Conservation (phyloP, 2,329 filamentous ascomycete species). For the Stemphylium lycopersici region DNA sequence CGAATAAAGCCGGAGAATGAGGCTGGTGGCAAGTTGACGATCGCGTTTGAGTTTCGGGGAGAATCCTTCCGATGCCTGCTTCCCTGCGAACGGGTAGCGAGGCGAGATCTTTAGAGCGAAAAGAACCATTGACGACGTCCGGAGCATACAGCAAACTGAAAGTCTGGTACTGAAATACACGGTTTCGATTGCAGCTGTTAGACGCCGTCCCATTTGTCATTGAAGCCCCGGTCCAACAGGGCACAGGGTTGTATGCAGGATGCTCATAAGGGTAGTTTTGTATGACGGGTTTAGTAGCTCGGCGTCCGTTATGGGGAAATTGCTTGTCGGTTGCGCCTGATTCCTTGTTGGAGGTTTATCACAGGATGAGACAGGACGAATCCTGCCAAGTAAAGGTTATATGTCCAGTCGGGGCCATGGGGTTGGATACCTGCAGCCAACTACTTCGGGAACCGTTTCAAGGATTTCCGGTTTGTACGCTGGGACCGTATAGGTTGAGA, state of each 20-base stretch:
- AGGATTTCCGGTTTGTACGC: conserved; percentile 19
- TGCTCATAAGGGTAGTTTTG: conserved; percentile 20
- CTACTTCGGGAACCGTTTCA: conserved; percentile 25
- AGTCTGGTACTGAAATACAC: conserved; percentile 15
- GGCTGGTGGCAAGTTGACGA: conserved; percentile 6
- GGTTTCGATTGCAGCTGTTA: conserved; percentile 8
- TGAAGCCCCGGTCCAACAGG: conserved; percentile 12
- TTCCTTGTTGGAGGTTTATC: conserved; percentile 22
- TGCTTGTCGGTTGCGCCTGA: conserved; percentile 3
- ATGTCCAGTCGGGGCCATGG: not conserved
- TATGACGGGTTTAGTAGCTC: conserved; percentile 9
- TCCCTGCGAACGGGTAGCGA: conserved; percentile 32
- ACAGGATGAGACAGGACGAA: conserved; percentile 27
- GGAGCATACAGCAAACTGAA: conserved; percentile 6
- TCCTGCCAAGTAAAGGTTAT: conserved; percentile 9
- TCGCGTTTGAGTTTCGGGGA: conserved; percentile 10
- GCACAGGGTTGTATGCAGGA: conserved; percentile 27
- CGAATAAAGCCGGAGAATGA: conserved; percentile 7
- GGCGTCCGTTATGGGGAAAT: conserved; percentile 4
- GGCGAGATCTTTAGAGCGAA: conserved; percentile 22
- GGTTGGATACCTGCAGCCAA: conserved; percentile 22
- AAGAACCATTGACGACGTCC: conserved; percentile 5
- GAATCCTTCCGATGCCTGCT: conserved; percentile 14
- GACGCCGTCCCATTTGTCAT: conserved; percentile 12
- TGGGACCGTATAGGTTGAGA: conserved; percentile 4